phyloP scores from a whole-genome alignment of 768 basidiomycete species.

The Serendipita sp. region DNA sequence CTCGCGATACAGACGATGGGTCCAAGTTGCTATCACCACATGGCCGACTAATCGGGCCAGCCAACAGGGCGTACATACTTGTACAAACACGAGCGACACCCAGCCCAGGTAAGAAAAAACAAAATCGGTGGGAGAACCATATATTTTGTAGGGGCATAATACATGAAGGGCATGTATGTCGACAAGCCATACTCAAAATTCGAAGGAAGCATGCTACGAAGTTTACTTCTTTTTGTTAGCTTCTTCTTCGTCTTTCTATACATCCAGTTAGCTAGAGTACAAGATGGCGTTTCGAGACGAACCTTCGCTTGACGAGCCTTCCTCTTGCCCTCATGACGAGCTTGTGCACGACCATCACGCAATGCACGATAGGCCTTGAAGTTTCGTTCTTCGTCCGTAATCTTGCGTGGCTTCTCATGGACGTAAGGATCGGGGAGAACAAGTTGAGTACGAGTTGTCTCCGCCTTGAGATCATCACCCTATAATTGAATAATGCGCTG shows the following conservation, averaged over 20 bases:
- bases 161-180: slow-evolving; percentile 4
- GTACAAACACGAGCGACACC: not conserved
- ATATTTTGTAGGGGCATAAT: slow-evolving; percentile 1
- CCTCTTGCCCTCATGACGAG: slow-evolving; percentile 74
- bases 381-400: slow-evolving; percentile 76
- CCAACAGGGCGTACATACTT: not conserved
- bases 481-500: slow-evolving; percentile 18
- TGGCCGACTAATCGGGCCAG: no score
- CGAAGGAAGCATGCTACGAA: slow-evolving; percentile 2
- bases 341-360: slow-evolving; percentile 64
- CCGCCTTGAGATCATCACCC: slow-evolving; percentile 68
- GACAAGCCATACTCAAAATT: not conserved
- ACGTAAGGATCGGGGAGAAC: slow-evolving; percentile 51
- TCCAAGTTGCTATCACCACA: no score
- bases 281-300: slow-evolving; percentile 17
- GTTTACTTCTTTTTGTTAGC: slow-evolving; percentile 78
- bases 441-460: slow-evolving; percentile 51
- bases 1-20: no score
- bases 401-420: slow-evolving; percentile 80
- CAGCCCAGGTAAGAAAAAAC: not conserved
- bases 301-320: slow-evolving; percentile 78
- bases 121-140: not conserved
- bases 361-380: slow-evolving; percentile 82
- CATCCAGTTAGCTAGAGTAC: slow-evolving; percentile 9
- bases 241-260: slow-evolving; percentile 79